A percentile compares a stretch with the other conserved stretches of the same genome.
phyloP scores from a whole-genome alignment of 208 protist species.

The Borovskyia barvae region DNA sequence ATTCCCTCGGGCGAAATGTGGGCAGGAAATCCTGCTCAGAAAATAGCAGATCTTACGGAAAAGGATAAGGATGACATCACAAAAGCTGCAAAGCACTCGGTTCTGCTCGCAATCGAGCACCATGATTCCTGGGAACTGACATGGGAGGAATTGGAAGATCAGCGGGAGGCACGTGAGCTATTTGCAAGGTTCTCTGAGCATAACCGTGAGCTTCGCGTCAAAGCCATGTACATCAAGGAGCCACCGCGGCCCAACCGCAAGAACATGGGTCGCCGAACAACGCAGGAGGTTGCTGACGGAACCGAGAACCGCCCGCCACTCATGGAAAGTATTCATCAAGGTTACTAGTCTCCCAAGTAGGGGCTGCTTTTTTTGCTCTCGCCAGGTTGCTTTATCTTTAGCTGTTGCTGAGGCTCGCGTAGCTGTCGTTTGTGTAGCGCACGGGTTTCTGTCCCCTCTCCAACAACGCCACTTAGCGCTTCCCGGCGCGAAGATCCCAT shows the following conservation, averaged over 20 bases:
- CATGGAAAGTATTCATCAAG: conserved; percentile 52
- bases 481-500: no score
- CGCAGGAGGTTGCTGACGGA: conserved; percentile 68
- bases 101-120: conserved; percentile 86
- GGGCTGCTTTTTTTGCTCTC: no score
- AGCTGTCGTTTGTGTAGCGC: no score
- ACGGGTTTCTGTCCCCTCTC: no score
- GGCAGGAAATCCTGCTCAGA: conserved; percentile 89
- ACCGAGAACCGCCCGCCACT: conserved; percentile 63
- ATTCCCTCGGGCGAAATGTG: conserved; percentile 93
- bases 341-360: conserved; percentile 51
- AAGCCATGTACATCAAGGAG: conserved; percentile 91
- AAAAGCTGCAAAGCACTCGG: conserved; percentile 89
- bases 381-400: no score
- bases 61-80: conserved; percentile 87
- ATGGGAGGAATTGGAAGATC: conserved; percentile 86
- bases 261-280: conserved; percentile 66
- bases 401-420: no score
- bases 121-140: conserved; percentile 89
- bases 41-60: conserved; percentile 82
- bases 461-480: no score
- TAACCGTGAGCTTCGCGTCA: conserved; percentile 71
- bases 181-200: conserved; percentile 64
- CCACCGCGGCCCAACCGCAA: conserved; percentile 80
- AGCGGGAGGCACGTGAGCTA: conserved; percentile 69